phyloP scores from a whole-genome alignment of 2,329 filamentous ascomycete genomes.

The Aspergillus amoenus region DNA sequence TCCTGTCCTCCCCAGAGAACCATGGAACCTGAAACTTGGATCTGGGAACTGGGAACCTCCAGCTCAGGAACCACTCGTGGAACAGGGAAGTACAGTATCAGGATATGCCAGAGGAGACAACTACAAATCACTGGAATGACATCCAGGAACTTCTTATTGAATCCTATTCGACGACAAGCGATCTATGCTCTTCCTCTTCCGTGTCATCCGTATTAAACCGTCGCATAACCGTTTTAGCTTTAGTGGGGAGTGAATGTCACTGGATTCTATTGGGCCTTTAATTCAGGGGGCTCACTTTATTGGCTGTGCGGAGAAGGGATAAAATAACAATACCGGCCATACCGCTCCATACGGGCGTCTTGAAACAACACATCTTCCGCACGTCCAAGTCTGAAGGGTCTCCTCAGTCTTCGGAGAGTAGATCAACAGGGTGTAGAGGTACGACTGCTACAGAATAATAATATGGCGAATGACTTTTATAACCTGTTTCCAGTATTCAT shows the following conservation, averaged over 20 bases:
- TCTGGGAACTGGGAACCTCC: neutral
- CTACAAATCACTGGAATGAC: too few species aligned
- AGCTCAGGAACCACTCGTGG: neutral
- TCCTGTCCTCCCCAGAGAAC: neutral
- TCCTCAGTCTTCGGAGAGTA: neutral
- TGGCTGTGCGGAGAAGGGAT: neutral
- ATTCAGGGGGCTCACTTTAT: neutral
- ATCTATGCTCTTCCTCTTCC: neutral
- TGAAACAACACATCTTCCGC: neutral
- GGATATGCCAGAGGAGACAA: too few species aligned
- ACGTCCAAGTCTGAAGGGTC: too few species aligned
- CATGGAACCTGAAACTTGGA: conserved; percentile 1
- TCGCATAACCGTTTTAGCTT: conserved; percentile 13
- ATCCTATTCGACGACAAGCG: neutral
- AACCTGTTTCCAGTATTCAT: too few species aligned
- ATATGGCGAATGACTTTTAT: too few species aligned
- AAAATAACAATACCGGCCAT: neutral
- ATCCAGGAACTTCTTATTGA: neutral
- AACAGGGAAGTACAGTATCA: too few species aligned
- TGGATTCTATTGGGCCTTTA: neutral
- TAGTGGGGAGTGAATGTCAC: neutral
- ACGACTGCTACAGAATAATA: too few species aligned
- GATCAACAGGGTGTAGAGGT: too few species aligned
- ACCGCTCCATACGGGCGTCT: neutral
- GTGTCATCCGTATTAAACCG: conserved; percentile 5